Base-by-base conservation (phyloP, 768 basidiomycete genomes). In the Pulveroboletus sp. region DNA sequence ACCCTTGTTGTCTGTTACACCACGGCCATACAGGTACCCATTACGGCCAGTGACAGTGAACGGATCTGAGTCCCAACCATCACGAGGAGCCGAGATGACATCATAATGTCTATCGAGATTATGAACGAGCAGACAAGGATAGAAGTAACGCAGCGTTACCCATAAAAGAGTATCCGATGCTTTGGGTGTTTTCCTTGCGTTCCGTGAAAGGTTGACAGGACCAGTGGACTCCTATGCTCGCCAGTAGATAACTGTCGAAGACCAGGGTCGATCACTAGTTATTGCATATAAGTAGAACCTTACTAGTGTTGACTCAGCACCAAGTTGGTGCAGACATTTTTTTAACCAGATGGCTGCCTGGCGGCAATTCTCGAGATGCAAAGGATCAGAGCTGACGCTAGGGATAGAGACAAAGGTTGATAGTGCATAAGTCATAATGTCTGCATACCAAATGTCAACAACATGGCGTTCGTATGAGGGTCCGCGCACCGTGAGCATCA, bases 1-100 rank as follows among this genome's bases (percentile, higher is more conserved):
- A 0, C 95, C 96, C 63, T 99, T 98, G 73, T 99, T 85, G 59
- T 99, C 96, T 1, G 90, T 88, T 2, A 89, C 86, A 4, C 96
- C 92, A 39, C 89, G 82, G 18, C 94, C 95, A 59, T 93, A 93
- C 0, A 94, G 71, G 61, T 89, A 93, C 0, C 93, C 93, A 58
- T 97, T 93, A 10, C 82, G 78, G 3, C 93, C 93, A 0, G 79
- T 79, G 54, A 97, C 69, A 7, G 71, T 74, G 71, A 92, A 99
- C 0, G 96, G 95, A 51, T 92, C 83, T 2, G 86, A 83, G 18
- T 76, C 69, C 95, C 95, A 97, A 11, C 84, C 81, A 6, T 79
- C 73, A 9, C 72, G 68, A 0, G 81, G 82, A 0, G 93, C 93
- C 0, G 86, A 74, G 42, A 98, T 90, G n/a, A 98, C 91, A 59